Conservation (phyloP, 768 basidiomycete species). For the Pulveroboletus ravenelii region DNA sequence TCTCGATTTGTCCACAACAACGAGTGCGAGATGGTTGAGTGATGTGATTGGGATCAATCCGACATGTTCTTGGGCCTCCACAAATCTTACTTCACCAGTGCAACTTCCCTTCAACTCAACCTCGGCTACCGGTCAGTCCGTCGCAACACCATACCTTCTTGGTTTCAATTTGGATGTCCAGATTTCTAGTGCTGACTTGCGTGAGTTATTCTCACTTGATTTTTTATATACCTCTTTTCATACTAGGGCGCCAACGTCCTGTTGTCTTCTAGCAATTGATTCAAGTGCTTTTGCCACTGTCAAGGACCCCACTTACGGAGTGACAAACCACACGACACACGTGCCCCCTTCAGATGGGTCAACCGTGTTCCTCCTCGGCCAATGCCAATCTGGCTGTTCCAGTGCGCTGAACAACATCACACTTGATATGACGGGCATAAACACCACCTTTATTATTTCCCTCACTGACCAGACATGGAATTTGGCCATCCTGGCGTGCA, state of each 20-base stretch:
- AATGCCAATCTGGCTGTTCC: slow-evolving; percentile 20
- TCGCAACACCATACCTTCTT: slow-evolving; percentile 13
- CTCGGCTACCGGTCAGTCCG: neutral
- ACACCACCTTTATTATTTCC: slow-evolving; percentile 9
- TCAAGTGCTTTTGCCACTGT: slow-evolving; percentile 1
- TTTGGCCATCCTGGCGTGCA: slow-evolving; percentile 19
- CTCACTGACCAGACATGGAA: slow-evolving; percentile 17
- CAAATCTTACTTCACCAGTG: slow-evolving; percentile 20
- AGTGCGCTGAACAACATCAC: neutral
- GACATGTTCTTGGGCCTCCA: slow-evolving; percentile 25
- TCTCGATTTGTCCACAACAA: slow-evolving; percentile 12
- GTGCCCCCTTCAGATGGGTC: slow-evolving; percentile 18
- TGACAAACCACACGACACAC: slow-evolving; percentile 24
- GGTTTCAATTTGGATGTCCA: slow-evolving; percentile 18
- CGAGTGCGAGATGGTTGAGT: slow-evolving; percentile 24
- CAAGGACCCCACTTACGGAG: neutral
- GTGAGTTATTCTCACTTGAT: slow-evolving; percentile 10
- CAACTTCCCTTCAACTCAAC: slow-evolving; percentile 10
- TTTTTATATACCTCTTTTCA: neutral
- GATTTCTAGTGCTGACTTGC: neutral
- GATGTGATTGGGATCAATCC: slow-evolving; percentile 28
- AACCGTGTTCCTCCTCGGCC: slow-evolving; percentile 17
- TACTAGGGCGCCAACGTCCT: neutral
- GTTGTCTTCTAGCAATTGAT: neutral
- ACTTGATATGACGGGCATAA: slow-evolving; percentile 13